Evolutionary conservation across 2,329 filamentous ascomycete genomes (phyloP).

Genomic region (Raffaelea ambrosiae): DNA sequence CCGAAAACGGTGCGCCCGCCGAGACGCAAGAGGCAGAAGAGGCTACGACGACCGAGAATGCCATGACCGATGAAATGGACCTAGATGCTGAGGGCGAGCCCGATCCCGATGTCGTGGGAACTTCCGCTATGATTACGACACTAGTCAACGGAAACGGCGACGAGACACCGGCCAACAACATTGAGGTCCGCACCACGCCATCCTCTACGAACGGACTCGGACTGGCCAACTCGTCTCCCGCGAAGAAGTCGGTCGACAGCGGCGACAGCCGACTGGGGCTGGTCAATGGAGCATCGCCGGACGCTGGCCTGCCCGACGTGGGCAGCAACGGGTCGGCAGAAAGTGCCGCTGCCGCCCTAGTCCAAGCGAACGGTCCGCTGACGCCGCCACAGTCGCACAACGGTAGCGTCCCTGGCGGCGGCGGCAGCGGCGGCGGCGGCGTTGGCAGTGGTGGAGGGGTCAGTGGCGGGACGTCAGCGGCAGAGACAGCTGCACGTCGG

Average conservation of each 20-base stretch:
- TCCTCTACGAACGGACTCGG: no score
- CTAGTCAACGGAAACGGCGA: no score
- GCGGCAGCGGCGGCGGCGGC: conserved; percentile 6
- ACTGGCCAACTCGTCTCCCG: no score
- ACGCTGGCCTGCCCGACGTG: conserved; percentile 29
- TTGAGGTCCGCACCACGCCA: conserved; percentile 2
- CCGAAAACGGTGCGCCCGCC: no score
- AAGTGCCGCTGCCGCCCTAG: conserved; percentile 14
- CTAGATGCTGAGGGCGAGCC: background rate
- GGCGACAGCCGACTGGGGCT: conserved; percentile 17
- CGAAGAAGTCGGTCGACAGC: no score
- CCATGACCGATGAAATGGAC: conserved; percentile 8
- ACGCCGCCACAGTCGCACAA: conserved; percentile 58
- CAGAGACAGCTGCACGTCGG: conserved; percentile 24
- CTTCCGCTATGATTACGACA: background rate
- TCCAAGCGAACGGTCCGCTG: conserved; percentile 37
- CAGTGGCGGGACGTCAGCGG: no score
- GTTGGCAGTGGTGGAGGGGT: no score
- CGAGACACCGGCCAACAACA: no score
- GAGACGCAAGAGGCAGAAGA: conserved; percentile 15
- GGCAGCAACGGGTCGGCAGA: conserved; percentile 23
- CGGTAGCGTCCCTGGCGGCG: conserved; percentile 31
- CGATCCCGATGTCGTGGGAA: background rate
- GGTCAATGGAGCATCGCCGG: conserved; percentile 3
- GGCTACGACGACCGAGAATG: conserved; percentile 15